These are phyloP conservation scores for Scheffersomyces lignosus DNA, from an alignment of 805 yeast genomes.

Conservation along the genomic window DNA sequence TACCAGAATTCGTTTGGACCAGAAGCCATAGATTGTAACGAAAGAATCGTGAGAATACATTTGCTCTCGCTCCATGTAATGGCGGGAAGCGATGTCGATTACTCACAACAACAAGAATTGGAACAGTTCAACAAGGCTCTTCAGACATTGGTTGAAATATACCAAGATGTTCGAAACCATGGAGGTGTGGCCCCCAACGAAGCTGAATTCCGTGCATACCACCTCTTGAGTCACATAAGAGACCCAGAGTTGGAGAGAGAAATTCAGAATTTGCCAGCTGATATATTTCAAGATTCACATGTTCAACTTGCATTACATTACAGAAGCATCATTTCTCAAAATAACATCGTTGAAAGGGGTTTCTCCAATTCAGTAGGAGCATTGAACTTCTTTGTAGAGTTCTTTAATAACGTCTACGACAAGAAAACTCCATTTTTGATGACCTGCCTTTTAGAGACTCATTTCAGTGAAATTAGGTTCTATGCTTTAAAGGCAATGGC, in stretches of 20 bases:
- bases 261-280: constrained; percentile 63
- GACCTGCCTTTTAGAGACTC: constrained; percentile 75
- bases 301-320: constrained; percentile 74
- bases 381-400: constrained; percentile 57
- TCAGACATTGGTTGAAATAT: constrained; percentile 85
- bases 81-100: constrained; percentile 71
- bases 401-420: constrained; percentile 57
- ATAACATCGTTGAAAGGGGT: constrained; percentile 57
- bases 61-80: constrained; percentile 77
- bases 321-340: constrained; percentile 65
- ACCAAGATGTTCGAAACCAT: constrained; percentile 70
- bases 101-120: constrained; percentile 90
- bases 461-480: constrained; percentile 75
- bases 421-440: constrained; percentile 60
- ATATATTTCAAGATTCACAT: constrained; percentile 50
- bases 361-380: constrained; percentile 54
- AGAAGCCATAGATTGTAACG: constrained; percentile 92
- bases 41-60: constrained; percentile 86
- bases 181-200: constrained; percentile 78
- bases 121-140: constrained; percentile 92
- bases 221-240: constrained; percentile 71
- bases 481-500: constrained; percentile 69
- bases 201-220: constrained; percentile 90
- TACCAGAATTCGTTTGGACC: constrained; percentile 92
- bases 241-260: constrained; percentile 85